Evolutionary conservation across 306 rosid genomes (phyloP).

Genomic region (Lathyrus aphaca): DNA sequence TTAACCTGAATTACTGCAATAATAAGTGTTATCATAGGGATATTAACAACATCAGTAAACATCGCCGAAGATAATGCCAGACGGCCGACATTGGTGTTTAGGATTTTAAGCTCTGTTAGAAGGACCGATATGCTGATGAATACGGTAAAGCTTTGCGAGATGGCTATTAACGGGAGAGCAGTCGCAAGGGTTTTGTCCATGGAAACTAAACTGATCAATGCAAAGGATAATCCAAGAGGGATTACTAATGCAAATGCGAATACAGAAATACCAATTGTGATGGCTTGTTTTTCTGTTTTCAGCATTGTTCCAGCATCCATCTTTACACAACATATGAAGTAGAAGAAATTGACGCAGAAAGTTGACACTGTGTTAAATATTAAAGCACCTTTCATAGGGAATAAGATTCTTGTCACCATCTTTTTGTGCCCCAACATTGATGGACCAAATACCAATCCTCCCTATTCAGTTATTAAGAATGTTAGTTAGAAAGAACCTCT

Average conservation of each 20-base stretch:
- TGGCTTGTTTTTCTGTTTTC: constrained; percentile 48
- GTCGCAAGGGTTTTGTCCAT: constrained; percentile 31
- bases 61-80: constrained; percentile 52
- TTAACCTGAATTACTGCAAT: constrained; percentile 24
- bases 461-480: constrained; percentile 26
- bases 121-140: constrained; percentile 51
- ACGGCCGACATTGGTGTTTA: constrained; percentile 66
- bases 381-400: constrained; percentile 48
- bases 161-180: constrained; percentile 38
- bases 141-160: constrained; percentile 49
- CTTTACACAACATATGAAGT: constrained; percentile 52
- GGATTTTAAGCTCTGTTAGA: constrained; percentile 57
- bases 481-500: not conserved
- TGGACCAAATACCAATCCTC: constrained; percentile 66
- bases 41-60: constrained; percentile 47
- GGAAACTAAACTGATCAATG: constrained; percentile 2
- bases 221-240: constrained; percentile 12
- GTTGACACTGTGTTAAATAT: constrained; percentile 47
- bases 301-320: constrained; percentile 43
- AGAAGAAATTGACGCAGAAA: constrained; percentile 58
- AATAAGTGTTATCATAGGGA: not conserved
- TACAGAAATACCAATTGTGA: constrained; percentile 45
- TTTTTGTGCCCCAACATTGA: constrained; percentile 50
- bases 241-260: constrained; percentile 36
- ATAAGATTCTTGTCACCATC: constrained; percentile 31